Conservation (phyloP, 768 basidiomycete genomes). For the Naganishia kalamii region DNA sequence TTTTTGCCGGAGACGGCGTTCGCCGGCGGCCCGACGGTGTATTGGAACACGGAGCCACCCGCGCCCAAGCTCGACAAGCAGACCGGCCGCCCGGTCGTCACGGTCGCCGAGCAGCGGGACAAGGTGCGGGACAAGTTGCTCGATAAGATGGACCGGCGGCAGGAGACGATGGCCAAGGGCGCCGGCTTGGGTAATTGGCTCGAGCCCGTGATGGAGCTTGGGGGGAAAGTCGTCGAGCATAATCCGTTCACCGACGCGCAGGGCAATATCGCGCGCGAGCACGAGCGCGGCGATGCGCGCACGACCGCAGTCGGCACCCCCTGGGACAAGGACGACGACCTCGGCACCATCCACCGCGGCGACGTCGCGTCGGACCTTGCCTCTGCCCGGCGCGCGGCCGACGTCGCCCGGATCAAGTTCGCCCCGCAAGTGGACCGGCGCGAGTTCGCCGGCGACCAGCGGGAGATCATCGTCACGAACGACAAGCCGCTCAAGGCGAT, state of each 20-base stretch:
- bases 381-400: not conserved
- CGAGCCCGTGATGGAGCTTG: constrained; percentile 11
- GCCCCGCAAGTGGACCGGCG: constrained; percentile 1
- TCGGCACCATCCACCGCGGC: not conserved
- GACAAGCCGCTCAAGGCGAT: not conserved
- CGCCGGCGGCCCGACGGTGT: constrained; percentile 6
- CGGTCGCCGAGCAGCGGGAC: constrained; percentile 10
- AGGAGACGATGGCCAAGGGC: not conserved
- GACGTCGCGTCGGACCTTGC: not conserved
- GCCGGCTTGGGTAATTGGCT: constrained; percentile 17
- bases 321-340: constrained; percentile 4
- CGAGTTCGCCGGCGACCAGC: not conserved
- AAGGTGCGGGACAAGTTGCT: not conserved
- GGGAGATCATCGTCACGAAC: not conserved
- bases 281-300: not conserved
- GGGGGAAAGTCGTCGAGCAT: constrained; percentile 15
- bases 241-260: constrained; percentile 16
- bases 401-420: constrained; percentile 13
- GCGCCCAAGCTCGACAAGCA: constrained; percentile 2
- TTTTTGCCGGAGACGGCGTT: constrained; percentile 7
- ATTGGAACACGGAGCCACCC: not conserved
- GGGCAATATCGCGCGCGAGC: constrained; percentile 1
- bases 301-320: not conserved
- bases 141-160: not conserved
- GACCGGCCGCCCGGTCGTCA: not conserved